Percentiles rank a stretch among this genome's conserved stretches.
These are phyloP conservation scores for Pythium myriotylum DNA, from an alignment of 352 stramenopile genomes.

Conservation along the genomic window DNA sequence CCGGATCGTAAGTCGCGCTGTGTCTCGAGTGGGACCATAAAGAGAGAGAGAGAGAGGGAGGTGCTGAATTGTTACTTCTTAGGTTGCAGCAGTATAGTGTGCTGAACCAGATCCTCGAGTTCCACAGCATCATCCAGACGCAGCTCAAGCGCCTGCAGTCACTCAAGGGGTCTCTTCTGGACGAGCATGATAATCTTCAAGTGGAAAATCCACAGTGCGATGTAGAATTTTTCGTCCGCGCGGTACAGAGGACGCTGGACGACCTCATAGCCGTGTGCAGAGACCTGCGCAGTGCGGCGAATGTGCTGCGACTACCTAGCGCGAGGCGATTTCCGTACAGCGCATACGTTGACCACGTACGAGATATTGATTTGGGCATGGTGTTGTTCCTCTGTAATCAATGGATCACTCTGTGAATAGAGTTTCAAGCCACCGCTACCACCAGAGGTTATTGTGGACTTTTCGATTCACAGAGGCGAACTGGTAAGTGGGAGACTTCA, in stretches of 20 bases:
- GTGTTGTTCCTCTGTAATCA: too few species aligned
- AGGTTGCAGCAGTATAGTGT: slow-evolving; percentile 85
- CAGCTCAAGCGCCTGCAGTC: slow-evolving; percentile 51
- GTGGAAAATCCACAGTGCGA: slow-evolving; percentile 47
- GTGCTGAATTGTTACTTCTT: background rate
- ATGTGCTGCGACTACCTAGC: slow-evolving; percentile 75
- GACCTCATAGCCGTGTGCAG: slow-evolving; percentile 57
- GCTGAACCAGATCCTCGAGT: slow-evolving; percentile 85
- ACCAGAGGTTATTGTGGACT: slow-evolving; percentile 77
- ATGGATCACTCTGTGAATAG: too few species aligned
- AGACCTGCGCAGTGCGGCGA: slow-evolving; percentile 67
- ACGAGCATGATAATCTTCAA: slow-evolving; percentile 44
- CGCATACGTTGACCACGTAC: slow-evolving; percentile 77
- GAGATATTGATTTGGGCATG: too few species aligned
- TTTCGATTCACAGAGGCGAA: slow-evolving; percentile 81
- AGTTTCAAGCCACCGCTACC: slow-evolving; percentile 75
- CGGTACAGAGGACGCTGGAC: slow-evolving; percentile 50
- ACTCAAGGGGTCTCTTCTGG: slow-evolving; percentile 54
- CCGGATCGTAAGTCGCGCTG: slow-evolving; percentile 43
- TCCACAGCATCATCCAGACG: slow-evolving; percentile 67
- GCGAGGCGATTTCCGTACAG: slow-evolving; percentile 80
- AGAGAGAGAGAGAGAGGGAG: too few species aligned
- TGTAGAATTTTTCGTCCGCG: slow-evolving; percentile 57
- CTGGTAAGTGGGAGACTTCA: slow-evolving; percentile 38
- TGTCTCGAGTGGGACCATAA: background rate